These are phyloP conservation scores for Ilyonectria destructans DNA, from an alignment of 2,329 filamentous ascomycete species.

Conservation along the genomic window DNA sequence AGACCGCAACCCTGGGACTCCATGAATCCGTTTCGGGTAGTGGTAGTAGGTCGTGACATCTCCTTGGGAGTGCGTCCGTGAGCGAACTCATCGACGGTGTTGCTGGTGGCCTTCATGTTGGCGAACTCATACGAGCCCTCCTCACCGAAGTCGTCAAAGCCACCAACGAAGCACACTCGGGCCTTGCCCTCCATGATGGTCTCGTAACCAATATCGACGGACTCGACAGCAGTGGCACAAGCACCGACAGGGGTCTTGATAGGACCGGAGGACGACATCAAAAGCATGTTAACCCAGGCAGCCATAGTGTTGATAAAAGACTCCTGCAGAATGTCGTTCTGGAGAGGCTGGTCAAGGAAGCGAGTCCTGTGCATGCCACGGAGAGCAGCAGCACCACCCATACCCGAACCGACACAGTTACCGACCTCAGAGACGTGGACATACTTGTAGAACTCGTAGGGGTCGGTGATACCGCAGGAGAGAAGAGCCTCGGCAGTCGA, in stretches of 20 bases:
- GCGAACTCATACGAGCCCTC: constrained; percentile 99
- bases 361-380: constrained; percentile 99
- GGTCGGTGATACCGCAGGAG: constrained; percentile 95
- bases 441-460: constrained; percentile 99
- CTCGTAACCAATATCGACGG: constrained; percentile 97
- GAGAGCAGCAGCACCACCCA: constrained; percentile 93
- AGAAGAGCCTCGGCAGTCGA: constrained; percentile 94
- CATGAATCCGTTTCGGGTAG: constrained; percentile 98
- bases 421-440: constrained; percentile 98
- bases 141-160: constrained; percentile 99
- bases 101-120: constrained; percentile 99
- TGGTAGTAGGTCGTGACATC: constrained; percentile 98
- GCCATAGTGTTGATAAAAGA: constrained; percentile 99
- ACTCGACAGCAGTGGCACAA: constrained; percentile 97
- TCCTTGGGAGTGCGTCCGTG: constrained; percentile 96
- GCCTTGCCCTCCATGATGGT: constrained; percentile 99
- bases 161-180: constrained; percentile 96
- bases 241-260: constrained; percentile 99
- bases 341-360: constrained; percentile 95
- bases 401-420: constrained; percentile 98
- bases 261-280: constrained; percentile 95
- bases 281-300: constrained; percentile 99
- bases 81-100: constrained; percentile 95
- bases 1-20: constrained; percentile 99
- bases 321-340: constrained; percentile 99